phyloP scores from a whole-genome alignment of 768 basidiomycete species.

The Symmetrospora coprosmae region DNA sequence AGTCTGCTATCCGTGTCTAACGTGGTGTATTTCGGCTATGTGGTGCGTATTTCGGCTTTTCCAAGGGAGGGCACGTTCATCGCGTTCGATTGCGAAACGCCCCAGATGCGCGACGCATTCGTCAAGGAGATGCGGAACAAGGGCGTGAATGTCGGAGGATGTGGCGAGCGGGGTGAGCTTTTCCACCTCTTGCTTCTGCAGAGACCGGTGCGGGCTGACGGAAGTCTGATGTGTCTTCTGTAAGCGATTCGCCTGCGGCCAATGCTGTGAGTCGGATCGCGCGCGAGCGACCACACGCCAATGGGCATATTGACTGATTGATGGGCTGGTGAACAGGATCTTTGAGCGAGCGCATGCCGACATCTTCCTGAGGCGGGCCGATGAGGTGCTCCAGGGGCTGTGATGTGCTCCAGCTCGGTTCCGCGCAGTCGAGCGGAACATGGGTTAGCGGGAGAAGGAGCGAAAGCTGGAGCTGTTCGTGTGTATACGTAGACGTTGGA shows the following conservation, averaged over 20 bases:
- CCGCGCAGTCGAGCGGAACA: too few species aligned
- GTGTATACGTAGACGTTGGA: too few species aligned
- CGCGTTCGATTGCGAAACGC: constrained; percentile 37
- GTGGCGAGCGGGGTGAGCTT: constrained; percentile 27
- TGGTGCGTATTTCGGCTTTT: constrained; percentile 30
- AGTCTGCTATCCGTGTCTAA: too few species aligned
- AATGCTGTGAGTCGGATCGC: neutral
- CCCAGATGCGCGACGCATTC: constrained; percentile 35
- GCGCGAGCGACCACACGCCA: neutral
- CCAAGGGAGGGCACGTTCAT: constrained; percentile 39
- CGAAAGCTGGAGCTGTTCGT: too few species aligned
- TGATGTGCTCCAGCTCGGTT: too few species aligned
- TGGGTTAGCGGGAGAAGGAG: too few species aligned
- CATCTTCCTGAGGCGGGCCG: constrained; percentile 27
- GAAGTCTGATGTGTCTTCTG: neutral
- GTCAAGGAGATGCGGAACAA: constrained; percentile 33
- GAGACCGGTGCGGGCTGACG: too few species aligned
- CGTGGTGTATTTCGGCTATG: too few species aligned
- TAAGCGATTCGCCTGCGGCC: constrained; percentile 4
- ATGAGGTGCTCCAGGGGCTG: constrained; percentile 4
- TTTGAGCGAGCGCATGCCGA: constrained; percentile 37
- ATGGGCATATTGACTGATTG: neutral
- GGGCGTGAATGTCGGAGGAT: constrained; percentile 39
- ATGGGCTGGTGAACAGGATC: constrained; percentile 19
- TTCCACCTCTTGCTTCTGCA: neutral